phyloP scores from a whole-genome alignment of 176 grass and related monocot species.

The Dendrocalamus sinicus region DNA sequence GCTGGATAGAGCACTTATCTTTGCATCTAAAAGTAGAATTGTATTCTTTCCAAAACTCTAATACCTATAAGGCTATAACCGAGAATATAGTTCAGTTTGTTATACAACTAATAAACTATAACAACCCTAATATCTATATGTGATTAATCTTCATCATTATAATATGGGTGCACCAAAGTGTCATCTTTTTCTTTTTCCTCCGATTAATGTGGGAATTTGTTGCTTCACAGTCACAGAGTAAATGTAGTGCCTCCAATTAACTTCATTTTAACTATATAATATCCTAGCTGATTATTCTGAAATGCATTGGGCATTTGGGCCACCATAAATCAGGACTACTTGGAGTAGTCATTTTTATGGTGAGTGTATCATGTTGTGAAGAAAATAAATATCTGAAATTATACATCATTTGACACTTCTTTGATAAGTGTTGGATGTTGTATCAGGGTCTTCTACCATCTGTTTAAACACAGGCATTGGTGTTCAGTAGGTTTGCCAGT shows the following conservation, averaged over 20 bases:
- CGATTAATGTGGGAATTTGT: not conserved
- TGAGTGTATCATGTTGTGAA: not conserved
- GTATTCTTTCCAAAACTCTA: slow-evolving; percentile 10
- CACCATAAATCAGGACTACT: slow-evolving; percentile 6
- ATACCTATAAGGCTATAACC: slow-evolving; percentile 16
- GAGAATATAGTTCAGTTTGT: slow-evolving; percentile 5
- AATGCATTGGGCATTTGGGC: not conserved
- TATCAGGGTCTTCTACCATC: not conserved
- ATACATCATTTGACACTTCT: not conserved
- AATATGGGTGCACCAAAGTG: not conserved
- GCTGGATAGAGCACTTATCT: not conserved
- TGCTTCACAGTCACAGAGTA: not conserved
- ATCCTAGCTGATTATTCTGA: slow-evolving; percentile 12
- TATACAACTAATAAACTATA: slow-evolving; percentile 16
- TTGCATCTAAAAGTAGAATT: not conserved
- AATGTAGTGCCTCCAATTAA: slow-evolving; percentile 5
- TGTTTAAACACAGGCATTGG: not conserved
- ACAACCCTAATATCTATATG: slow-evolving; percentile 2
- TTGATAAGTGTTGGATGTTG: not conserved
- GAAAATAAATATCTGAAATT: slow-evolving; percentile 20
- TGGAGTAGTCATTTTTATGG: not conserved
- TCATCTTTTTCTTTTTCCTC: not conserved
- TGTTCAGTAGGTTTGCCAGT: not conserved
- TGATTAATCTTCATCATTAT: not conserved
- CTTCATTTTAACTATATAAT: slow-evolving; percentile 12